A percentile compares a stretch with the other conserved stretches of the same genome.
These are phyloP conservation scores for Phyllosticta paracitricarpa DNA, from an alignment of 2,329 filamentous ascomycete genomes.

Conservation along the genomic window DNA sequence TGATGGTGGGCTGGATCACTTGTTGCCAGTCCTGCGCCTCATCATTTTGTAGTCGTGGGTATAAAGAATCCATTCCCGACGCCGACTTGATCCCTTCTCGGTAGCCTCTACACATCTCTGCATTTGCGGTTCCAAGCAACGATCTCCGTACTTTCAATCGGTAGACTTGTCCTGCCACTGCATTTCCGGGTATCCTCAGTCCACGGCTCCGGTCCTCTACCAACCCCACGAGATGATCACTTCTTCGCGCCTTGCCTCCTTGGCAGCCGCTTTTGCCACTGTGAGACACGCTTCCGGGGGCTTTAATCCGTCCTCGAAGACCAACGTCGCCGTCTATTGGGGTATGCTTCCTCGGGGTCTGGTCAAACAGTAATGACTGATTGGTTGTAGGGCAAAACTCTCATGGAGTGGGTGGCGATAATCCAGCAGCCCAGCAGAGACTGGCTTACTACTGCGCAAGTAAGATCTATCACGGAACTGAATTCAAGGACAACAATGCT, in stretches of 20 bases:
- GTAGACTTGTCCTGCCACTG: background rate
- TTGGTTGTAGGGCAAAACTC: constrained; percentile 48
- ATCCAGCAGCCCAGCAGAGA: constrained; percentile 41
- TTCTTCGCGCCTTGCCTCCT: background rate
- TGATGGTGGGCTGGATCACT: background rate
- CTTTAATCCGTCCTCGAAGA: constrained; percentile 15
- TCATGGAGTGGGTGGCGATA: constrained; percentile 34
- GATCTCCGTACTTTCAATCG: background rate
- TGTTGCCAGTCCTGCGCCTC: background rate
- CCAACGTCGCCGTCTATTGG: constrained; percentile 59
- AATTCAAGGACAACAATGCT: background rate
- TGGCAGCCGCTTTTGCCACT: background rate
- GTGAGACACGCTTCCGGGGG: constrained; percentile 3
- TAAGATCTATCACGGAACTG: constrained; percentile 26
- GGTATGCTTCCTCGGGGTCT: constrained; percentile 29
- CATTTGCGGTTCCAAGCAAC: background rate
- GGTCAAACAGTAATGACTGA: background rate
- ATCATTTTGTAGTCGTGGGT: background rate
- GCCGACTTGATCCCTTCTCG: background rate
- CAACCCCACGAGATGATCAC: background rate
- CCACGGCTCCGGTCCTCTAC: background rate
- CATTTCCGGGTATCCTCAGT: background rate
- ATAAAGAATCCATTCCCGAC: background rate
- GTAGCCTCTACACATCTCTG: background rate
- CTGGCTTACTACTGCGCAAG: constrained; percentile 50